phyloP scores from a whole-genome alignment of 2,329 filamentous ascomycete species.

The Hypoxylon sp. region DNA sequence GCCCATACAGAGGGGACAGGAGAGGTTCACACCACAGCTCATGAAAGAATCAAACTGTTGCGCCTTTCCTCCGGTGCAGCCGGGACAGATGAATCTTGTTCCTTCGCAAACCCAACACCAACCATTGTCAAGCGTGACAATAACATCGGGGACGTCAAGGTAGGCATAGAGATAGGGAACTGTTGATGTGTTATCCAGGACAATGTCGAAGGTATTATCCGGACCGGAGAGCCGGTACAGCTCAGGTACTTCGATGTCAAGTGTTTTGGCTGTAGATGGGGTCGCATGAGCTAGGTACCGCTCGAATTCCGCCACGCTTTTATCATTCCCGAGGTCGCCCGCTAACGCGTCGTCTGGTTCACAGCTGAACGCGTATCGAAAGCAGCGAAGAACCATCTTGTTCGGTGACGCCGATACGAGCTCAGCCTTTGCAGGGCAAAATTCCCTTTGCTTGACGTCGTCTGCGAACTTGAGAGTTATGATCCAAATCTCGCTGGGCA shows the following conservation, averaged over 20 bases:
- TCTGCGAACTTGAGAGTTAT: slow-evolving; percentile 21
- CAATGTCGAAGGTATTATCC: slow-evolving; percentile 17
- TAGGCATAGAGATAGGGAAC: slow-evolving; percentile 16
- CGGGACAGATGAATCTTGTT: slow-evolving; percentile 21
- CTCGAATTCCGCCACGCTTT: slow-evolving; percentile 7
- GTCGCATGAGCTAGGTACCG: slow-evolving; percentile 11
- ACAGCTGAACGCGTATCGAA: slow-evolving; percentile 15
- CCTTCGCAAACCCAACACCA: slow-evolving; percentile 8
- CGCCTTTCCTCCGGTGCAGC: slow-evolving; percentile 17
- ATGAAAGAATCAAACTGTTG: slow-evolving; percentile 14
- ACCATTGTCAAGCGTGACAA: slow-evolving; percentile 9
- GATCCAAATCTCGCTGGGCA: slow-evolving; percentile 27
- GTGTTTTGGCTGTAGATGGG: not conserved
- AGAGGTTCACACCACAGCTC: slow-evolving; percentile 24
- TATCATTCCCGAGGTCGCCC: not conserved
- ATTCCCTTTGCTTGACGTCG: not conserved
- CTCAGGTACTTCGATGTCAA: slow-evolving; percentile 5
- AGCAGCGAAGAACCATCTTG: slow-evolving; percentile 24
- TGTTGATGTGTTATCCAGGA: slow-evolving; percentile 16
- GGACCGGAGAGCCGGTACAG: slow-evolving; percentile 14
- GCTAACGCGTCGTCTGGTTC: not conserved
- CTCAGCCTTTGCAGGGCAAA: slow-evolving; percentile 24
- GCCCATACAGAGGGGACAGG: slow-evolving; percentile 32
- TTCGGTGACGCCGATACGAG: slow-evolving; percentile 6
- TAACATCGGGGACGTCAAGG: slow-evolving; percentile 17